Conservation (phyloP, 2,329 filamentous ascomycete genomes). For the Davidsoniella eucalypti region DNA sequence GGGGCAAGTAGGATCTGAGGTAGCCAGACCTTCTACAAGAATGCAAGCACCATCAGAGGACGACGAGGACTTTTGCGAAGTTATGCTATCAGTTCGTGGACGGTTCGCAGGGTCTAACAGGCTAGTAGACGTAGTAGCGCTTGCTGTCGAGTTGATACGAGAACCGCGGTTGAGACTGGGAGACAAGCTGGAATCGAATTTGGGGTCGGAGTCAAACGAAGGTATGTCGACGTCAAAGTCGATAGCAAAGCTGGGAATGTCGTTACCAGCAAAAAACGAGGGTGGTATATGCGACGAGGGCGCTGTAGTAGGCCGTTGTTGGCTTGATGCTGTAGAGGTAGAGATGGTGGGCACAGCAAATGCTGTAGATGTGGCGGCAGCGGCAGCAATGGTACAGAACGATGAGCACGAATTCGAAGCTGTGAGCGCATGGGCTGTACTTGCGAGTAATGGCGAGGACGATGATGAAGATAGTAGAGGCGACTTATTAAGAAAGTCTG, state of each 20-base stretch:
- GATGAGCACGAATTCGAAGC: not conserved
- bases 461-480: constrained; percentile 3
- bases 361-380: constrained; percentile 11
- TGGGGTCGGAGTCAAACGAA: constrained; percentile 33
- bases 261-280: constrained; percentile 12
- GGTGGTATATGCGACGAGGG: constrained; percentile 12
- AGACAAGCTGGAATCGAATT: constrained; percentile 31
- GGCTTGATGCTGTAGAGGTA: not conserved
- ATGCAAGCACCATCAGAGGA: constrained; percentile 13
- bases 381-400: not conserved
- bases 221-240: constrained; percentile 32
- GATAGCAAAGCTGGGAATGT: constrained; percentile 7
- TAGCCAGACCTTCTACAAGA: constrained; percentile 2
- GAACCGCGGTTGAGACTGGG: not conserved
- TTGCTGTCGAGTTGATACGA: constrained; percentile 17
- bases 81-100: not conserved
- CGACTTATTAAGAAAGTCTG: constrained; percentile 5
- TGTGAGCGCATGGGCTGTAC: not conserved
- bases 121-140: not conserved
- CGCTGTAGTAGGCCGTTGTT: constrained; percentile 6
- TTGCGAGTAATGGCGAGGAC: constrained; percentile 1
- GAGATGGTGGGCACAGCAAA: not conserved
- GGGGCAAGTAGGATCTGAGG: constrained; percentile 1
- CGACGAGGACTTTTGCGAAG: not conserved
- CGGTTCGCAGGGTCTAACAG: not conserved